phyloP scores from a whole-genome alignment of 352 stramenopile species.

The Synura sp. region DNA sequence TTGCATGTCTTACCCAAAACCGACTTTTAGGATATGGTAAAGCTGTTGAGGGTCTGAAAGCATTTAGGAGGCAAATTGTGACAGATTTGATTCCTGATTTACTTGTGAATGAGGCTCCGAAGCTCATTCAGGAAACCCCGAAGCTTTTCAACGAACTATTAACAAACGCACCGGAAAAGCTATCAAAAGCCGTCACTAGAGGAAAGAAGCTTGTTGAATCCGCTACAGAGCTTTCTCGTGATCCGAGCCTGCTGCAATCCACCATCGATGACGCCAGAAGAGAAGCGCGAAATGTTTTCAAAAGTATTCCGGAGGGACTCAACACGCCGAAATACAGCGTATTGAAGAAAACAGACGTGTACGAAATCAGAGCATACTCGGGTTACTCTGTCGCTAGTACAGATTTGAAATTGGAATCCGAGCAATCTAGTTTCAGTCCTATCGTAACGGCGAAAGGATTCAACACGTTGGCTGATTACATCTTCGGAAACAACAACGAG shows the following conservation, averaged over 20 bases:
- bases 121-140: not conserved
- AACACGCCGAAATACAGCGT: not conserved
- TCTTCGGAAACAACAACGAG: not conserved
- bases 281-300: slow-evolving; percentile 4
- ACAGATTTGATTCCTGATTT: slow-evolving; percentile 40
- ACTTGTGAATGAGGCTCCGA: not conserved
- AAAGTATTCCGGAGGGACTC: not conserved
- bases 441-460: not conserved
- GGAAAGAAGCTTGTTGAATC: not conserved
- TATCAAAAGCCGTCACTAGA: not conserved
- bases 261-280: slow-evolving; percentile 4
- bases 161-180: not conserved
- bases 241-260: not conserved
- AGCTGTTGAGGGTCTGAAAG: not conserved
- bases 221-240: not conserved
- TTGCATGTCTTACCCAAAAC: no score
- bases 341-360: not conserved
- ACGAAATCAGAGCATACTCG: slow-evolving; percentile 2
- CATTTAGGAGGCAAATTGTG: slow-evolving; percentile 2
- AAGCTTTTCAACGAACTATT: slow-evolving; percentile 15
- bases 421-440: no score
- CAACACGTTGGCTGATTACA: not conserved
- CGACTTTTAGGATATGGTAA: slow-evolving; percentile 19
- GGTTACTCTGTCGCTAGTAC: slow-evolving; percentile 9
- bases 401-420: no score